Base-by-base conservation (phyloP, 2,329 filamentous ascomycete genomes). In the Lecanicillium sp. region DNA sequence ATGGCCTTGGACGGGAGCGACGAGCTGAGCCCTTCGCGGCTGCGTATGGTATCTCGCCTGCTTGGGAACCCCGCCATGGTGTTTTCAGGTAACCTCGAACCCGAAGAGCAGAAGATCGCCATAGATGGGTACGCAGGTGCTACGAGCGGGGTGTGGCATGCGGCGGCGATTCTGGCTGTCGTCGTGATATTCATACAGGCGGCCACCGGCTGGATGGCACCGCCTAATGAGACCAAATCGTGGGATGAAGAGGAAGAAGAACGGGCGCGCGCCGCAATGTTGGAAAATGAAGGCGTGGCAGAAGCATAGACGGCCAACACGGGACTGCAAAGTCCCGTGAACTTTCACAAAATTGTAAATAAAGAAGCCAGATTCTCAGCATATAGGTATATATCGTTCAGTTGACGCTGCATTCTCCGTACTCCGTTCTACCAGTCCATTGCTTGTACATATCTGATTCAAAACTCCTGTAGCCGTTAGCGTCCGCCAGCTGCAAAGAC, bases 151-250 rank as follows among this genome's bases (percentile, higher is more conserved):
- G 53, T 75, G 17, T 77, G 74, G 55, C 61, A 59, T 43, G 61
- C 65, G 10, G 71, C 71, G 1, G 67, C 68, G 2, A 53, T 55
- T 3, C 37, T 74, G 32, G 61, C 60, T 3, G 42, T 71, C 4
- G 18, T 66, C 4, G 65, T 74, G 4, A 36, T 73, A 32, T 31
- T 64, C 3, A 39, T 73, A 25, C 72, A 77, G 56, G 67, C 68
- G 2, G 60, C 59, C 7, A 71, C 72, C 8, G 73, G 73, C 3
- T 73, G 71, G 70, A 59, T 54, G n/a, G 62, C 58, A 2, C 65
- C 68, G 41, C 49, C 80, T 51, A 51, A 73, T 71, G 60, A 73
- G 70, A 61, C 82, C 65, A 58, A 78, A 51, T 52, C 57, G 39
- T 61, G 60, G 35, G 55, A 55, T 27, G 49, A 49, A n/a, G 55